phyloP scores from a whole-genome alignment of 1,139 yeast genomes.

The Lodderomyces parapsilosis region DNA sequence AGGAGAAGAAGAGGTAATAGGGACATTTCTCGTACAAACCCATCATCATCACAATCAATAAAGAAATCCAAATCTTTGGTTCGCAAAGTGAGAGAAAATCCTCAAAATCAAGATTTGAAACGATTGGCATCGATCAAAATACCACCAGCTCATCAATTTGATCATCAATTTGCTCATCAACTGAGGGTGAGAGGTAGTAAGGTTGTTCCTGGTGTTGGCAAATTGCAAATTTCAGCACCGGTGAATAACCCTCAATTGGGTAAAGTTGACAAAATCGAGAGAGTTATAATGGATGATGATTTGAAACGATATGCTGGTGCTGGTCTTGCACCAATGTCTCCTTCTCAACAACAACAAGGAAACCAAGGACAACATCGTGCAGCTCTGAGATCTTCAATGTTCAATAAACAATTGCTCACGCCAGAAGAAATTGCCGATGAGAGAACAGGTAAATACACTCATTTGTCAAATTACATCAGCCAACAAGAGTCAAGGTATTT shows the following conservation, averaged over 20 bases:
- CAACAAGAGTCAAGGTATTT: conserved; percentile 23
- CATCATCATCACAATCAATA: too few species aligned
- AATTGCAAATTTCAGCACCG: conserved; percentile 11
- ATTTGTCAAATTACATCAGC: conserved; percentile 28
- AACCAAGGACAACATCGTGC: not conserved
- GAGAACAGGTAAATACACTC: conserved; percentile 19
- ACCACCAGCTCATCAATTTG: not conserved
- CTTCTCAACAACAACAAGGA: not conserved
- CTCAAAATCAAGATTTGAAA: conserved; percentile 17
- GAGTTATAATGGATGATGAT: conserved; percentile 21
- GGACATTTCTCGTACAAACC: too few species aligned
- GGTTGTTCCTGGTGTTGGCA: not conserved
- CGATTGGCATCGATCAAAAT: conserved; percentile 5
- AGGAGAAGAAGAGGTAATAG: conserved; percentile 9
- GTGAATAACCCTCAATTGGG: conserved; percentile 31
- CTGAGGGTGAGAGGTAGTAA: not conserved
- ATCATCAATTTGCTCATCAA: not conserved
- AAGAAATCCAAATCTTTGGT: conserved; percentile 16
- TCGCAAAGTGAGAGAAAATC: conserved; percentile 20
- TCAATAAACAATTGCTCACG: not conserved
- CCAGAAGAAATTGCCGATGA: conserved; percentile 9
- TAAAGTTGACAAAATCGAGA: conserved; percentile 13
- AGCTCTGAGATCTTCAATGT: not conserved
- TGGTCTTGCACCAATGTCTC: not conserved
- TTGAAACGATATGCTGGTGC: conserved; percentile 33